These are phyloP conservation scores for Xylaria sp. DNA, from an alignment of 2,329 filamentous ascomycete species.

Conservation along the genomic window DNA sequence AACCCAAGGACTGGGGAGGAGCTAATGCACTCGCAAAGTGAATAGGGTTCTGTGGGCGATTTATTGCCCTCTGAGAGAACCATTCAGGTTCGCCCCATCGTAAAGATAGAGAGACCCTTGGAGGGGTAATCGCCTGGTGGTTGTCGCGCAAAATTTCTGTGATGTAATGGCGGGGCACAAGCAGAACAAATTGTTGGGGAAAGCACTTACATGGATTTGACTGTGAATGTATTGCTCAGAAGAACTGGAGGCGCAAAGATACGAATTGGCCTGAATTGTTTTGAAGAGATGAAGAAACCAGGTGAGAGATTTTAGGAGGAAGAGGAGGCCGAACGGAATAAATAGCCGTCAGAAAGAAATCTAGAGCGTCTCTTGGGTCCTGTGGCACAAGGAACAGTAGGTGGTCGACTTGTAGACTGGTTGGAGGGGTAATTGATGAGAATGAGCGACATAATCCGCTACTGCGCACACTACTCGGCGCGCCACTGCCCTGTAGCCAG, in stretches of 20 bases:
- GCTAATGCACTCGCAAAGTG: conserved; percentile 15
- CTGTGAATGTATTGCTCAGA: conserved; percentile 2
- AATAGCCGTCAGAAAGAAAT: conserved; percentile 31
- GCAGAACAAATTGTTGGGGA: conserved; percentile 26
- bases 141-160: conserved; percentile 31
- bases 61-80: conserved; percentile 4
- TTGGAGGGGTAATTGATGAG: conserved; percentile 36
- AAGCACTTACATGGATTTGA: conserved; percentile 38
- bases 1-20: conserved; percentile 19
- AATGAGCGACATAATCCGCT: conserved; percentile 35
- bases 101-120: background rate
- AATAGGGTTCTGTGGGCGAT: conserved; percentile 9
- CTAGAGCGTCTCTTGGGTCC: conserved; percentile 23
- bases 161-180: conserved; percentile 38
- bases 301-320: conserved; percentile 30
- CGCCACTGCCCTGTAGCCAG: background rate
- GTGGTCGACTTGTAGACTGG: conserved; percentile 37
- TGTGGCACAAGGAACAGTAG: conserved; percentile 37
- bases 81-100: conserved; percentile 20
- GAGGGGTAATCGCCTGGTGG: conserved; percentile 33
- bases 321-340: conserved; percentile 33
- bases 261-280: conserved; percentile 6
- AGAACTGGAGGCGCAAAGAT: conserved; percentile 10
- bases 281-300: conserved; percentile 23
- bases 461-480: conserved; percentile 7